A percentile compares a stretch with the other conserved stretches of the same genome.
phyloP scores from a whole-genome alignment of 805 yeast species.

The Candida germanica region DNA sequence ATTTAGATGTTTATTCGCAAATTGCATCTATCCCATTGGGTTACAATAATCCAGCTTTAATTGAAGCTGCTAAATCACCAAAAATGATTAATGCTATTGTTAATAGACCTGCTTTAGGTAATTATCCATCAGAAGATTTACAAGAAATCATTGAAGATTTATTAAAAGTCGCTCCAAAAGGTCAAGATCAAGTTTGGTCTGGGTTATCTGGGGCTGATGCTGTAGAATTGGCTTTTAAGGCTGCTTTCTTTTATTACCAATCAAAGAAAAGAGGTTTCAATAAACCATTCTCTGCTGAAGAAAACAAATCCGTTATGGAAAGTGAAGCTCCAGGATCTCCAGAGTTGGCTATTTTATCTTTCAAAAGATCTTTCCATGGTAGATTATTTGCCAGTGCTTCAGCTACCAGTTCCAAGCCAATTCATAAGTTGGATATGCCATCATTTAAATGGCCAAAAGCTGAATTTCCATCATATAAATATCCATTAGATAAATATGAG shows the following conservation, averaged over 20 bases:
- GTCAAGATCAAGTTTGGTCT: conserved; percentile 72
- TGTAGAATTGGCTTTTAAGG: conserved; percentile 84
- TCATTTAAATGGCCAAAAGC: conserved; percentile 97
- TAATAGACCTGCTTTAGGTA: conserved; percentile 83
- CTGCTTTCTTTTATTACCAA: conserved; percentile 81
- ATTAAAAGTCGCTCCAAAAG: conserved; percentile 73
- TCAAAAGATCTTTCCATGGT: conserved; percentile 91
- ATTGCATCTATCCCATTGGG: conserved; percentile 84
- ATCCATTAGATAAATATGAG: conserved; percentile 71
- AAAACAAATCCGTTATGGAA: conserved; percentile 70
- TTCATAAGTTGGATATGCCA: conserved; percentile 91
- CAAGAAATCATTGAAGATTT: conserved; percentile 51
- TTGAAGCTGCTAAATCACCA: conserved; percentile 64
- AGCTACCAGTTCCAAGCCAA: conserved; percentile 89
- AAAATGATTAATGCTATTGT: conserved; percentile 71
- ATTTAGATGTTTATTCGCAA: conserved; percentile 77
- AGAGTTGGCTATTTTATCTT: conserved; percentile 78
- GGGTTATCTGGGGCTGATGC: conserved; percentile 87
- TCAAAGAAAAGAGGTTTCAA: conserved; percentile 61
- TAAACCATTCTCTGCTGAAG: conserved; percentile 63
- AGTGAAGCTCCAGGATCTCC: conserved; percentile 89
- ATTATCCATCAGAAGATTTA: conserved; percentile 69
- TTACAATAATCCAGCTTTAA: conserved; percentile 76
- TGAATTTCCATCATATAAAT: conserved; percentile 79
- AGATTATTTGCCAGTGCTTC: conserved; percentile 90